Percentiles rank a stretch among this genome's conserved stretches.
Evolutionary conservation across 257 asterid genomes (phyloP).

Genomic region (Cruciata laevipes): DNA sequence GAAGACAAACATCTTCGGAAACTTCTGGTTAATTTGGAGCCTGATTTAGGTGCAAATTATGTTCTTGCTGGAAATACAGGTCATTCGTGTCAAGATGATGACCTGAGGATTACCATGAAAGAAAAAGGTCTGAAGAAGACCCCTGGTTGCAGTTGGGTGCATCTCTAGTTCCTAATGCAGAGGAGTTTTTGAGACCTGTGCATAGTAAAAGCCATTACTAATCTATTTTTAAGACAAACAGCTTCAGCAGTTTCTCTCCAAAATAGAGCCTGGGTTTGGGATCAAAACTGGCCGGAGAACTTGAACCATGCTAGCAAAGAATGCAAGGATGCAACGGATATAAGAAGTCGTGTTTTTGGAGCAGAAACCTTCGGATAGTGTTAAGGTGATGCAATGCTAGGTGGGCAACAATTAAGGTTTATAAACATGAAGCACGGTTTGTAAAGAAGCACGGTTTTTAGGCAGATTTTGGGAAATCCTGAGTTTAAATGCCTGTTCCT

Average conservation of each 20-base stretch:
- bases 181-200: background rate
- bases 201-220: slow-evolving; percentile 19
- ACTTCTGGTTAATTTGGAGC: slow-evolving; percentile 45
- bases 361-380: no score
- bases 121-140: slow-evolving; percentile 44
- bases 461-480: background rate
- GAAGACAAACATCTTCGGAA: slow-evolving; percentile 32
- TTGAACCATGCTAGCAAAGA: no score
- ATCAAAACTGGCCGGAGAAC: no score
- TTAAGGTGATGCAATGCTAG: no score
- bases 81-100: slow-evolving; percentile 19
- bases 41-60: slow-evolving; percentile 60
- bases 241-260: slow-evolving; percentile 29
- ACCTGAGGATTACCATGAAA: slow-evolving; percentile 42
- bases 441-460: background rate
- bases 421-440: background rate
- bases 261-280: slow-evolving; percentile 44
- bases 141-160: slow-evolving; percentile 61
- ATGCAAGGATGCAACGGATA: no score
- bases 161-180: slow-evolving; percentile 16
- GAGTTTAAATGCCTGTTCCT: background rate
- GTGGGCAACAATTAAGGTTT: no score
- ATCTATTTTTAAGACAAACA: slow-evolving; percentile 24
- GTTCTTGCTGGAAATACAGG: slow-evolving; percentile 48
- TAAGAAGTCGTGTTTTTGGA: slow-evolving; percentile 50